Base-by-base conservation (phyloP, 2,329 filamentous ascomycete genomes). In the Bipolaris bicolor region DNA sequence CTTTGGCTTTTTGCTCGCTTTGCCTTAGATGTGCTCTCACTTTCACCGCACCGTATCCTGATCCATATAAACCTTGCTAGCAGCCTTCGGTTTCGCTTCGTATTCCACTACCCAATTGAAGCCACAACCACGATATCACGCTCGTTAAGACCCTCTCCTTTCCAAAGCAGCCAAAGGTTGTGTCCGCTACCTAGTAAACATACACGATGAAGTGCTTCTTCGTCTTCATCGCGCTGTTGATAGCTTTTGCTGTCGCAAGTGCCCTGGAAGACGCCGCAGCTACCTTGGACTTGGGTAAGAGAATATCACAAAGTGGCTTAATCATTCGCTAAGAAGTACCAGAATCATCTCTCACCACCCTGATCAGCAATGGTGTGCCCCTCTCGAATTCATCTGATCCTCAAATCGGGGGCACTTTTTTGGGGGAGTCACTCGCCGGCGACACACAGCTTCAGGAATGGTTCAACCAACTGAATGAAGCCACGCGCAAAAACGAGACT, bases 371-470 rank as follows among this genome's bases (percentile, higher is more conserved):
- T 16, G 26, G 10, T 13, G 43, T 1, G 5, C n/a, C 16, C 5
- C 26, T 29, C 3, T 45, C 43, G 2, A 45, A 9, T 5, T 16
- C 43, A n/a, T 31, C 5, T 29, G 6, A n/a, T n/a, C 24, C 33
- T 20, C 20, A 22, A 18, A 11, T 7, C 7, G 5, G 11, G 9
- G 15, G 4, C 10, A 37, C 33, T 24, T 11, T 24, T 24, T 7
- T 16, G 7, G 7, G 24, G 1, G 13, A 51, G 10, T 18, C 40
- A 1, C 20, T 36, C 18, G 31, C 26, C 3, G 33, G 20, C 39
- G 52, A 40, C 16, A n/a, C 43, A 26, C 33, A 49, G 22, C 46
- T 49, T 18, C 37, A 39, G 22, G 34, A 34, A 39, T 49, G 46
- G 18, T 36, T 51, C 0, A 40, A 31, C 4, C 29, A 37, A 33